These are phyloP conservation scores for Venturia oleaginea DNA, from an alignment of 2,329 filamentous ascomycete genomes.

Conservation along the genomic window DNA sequence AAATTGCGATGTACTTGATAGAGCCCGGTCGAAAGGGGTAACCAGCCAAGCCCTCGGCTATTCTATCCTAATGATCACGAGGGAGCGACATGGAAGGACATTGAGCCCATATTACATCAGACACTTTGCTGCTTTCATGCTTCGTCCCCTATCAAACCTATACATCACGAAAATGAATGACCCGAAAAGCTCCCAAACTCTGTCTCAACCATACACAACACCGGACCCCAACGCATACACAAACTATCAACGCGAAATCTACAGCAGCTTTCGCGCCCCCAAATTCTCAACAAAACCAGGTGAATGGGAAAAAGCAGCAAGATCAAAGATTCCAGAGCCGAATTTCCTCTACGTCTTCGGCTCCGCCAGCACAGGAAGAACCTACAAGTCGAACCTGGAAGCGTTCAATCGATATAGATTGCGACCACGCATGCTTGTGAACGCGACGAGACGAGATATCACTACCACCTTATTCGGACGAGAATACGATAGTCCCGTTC, in stretches of 20 bases:
- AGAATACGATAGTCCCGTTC: conserved; percentile 41
- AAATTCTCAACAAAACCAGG: conserved; percentile 32
- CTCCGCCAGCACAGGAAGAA: conserved; percentile 29
- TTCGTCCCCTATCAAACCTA: too few relatives aligned
- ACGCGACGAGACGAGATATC: conserved; percentile 23
- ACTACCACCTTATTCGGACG: conserved; percentile 27
- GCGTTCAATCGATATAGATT: conserved; percentile 32
- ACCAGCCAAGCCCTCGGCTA: not conserved
- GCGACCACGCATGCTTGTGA: conserved; percentile 32
- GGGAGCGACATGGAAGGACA: too few relatives aligned
- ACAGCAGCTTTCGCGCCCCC: conserved; percentile 27
- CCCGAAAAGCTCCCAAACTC: not conserved
- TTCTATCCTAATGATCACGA: not conserved
- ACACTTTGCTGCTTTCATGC: too few relatives aligned
- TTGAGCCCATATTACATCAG: too few relatives aligned
- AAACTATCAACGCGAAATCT: conserved; percentile 29
- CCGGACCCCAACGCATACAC: conserved; percentile 15
- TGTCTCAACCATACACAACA: not conserved
- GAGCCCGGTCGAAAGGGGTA: not conserved
- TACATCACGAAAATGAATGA: not conserved
- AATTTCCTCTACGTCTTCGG: conserved; percentile 33
- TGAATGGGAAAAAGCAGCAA: conserved; percentile 31
- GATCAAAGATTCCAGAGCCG: conserved; percentile 24
- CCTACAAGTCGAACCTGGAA: conserved; percentile 27
- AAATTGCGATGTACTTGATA: too few relatives aligned